Evolutionary conservation across 768 basidiomycete genomes (phyloP).

Genomic region (Suillus subaureus): DNA sequence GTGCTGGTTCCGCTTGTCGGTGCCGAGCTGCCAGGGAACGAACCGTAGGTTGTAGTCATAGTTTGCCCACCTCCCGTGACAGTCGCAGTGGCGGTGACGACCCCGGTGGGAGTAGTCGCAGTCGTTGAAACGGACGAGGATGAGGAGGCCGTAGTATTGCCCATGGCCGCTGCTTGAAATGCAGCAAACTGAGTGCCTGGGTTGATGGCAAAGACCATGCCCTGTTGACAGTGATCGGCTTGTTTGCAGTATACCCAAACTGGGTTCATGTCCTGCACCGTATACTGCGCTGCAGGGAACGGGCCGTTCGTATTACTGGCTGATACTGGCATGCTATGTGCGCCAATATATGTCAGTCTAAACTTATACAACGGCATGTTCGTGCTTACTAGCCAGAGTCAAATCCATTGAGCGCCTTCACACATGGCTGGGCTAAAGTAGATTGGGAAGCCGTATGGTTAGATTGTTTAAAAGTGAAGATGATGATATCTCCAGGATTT

Average conservation of each 20-base stretch:
- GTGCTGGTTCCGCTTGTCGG: constrained; percentile 25
- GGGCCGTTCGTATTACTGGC: constrained; percentile 39
- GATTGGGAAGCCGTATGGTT: constrained; percentile 66
- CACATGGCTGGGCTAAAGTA: constrained; percentile 51
- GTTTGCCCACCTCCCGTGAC: constrained; percentile 35
- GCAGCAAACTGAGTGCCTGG: constrained; percentile 53
- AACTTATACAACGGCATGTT: not conserved
- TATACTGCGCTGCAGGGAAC: constrained; percentile 49
- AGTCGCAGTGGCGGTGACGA: constrained; percentile 41
- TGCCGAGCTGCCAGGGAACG: constrained; percentile 32
- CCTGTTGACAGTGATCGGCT: constrained; percentile 53
- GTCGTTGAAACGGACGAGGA: constrained; percentile 21
- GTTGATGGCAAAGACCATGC: constrained; percentile 73
- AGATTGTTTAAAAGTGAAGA: constrained; percentile 55
- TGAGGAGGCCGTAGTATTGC: constrained; percentile 20
- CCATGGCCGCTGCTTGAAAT: constrained; percentile 57
- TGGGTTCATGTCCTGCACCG: constrained; percentile 45
- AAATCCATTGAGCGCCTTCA: constrained; percentile 45
- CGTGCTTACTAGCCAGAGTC: constrained; percentile 58
- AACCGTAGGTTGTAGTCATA: constrained; percentile 38
- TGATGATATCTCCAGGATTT: constrained; percentile 45
- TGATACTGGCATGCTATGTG: constrained; percentile 48
- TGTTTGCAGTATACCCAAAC: constrained; percentile 66
- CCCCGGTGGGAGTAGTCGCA: constrained; percentile 32
- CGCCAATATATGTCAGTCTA: constrained; percentile 22